These are phyloP conservation scores for Mycena sp. DNA, from an alignment of 1,284 basidiomycete species.

Conservation along the genomic window DNA sequence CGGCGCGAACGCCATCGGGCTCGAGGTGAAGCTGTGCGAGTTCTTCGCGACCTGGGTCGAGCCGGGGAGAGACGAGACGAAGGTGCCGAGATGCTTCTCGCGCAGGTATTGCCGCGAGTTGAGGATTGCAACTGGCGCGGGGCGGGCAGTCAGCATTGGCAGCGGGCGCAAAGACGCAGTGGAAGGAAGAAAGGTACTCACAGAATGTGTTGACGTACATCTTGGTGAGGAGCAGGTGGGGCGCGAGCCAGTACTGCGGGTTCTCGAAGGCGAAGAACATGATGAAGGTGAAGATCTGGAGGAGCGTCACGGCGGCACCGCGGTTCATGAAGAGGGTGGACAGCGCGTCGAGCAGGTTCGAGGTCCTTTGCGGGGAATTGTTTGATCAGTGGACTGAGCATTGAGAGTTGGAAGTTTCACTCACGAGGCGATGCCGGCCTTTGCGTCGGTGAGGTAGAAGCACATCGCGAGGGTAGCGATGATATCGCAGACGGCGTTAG, in stretches of 20 bases:
- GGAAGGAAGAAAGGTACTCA: slow-evolving; percentile 4
- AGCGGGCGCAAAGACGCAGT: no score
- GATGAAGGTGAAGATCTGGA: slow-evolving; percentile 22
- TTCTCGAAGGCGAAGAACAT: slow-evolving; percentile 20
- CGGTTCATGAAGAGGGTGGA: slow-evolving; percentile 20
- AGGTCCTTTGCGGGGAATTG: background rate
- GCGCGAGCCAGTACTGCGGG: slow-evolving; percentile 29
- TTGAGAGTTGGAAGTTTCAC: background rate
- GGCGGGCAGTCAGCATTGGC: background rate
- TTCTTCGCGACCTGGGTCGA: background rate
- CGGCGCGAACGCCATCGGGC: slow-evolving; percentile 2
- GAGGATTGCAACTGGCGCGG: slow-evolving; percentile 15
- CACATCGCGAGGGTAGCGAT: slow-evolving; percentile 22
- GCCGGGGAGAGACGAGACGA: background rate
- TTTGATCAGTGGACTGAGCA: no score
- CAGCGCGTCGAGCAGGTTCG: slow-evolving; percentile 23
- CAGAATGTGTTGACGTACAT: slow-evolving; percentile 32
- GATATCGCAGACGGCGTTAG: slow-evolving; percentile 22
- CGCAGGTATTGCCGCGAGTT: slow-evolving; percentile 18
- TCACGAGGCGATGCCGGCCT: slow-evolving; percentile 8
- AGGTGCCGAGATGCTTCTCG: slow-evolving; percentile 18
- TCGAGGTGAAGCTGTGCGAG: background rate
- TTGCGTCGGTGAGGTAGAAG: slow-evolving; percentile 18
- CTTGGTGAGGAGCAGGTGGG: slow-evolving; percentile 24
- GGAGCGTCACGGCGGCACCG: slow-evolving; percentile 13